These are phyloP conservation scores for Pichia thaimueangensis DNA, from an alignment of 805 yeast genomes.

Conservation along the genomic window DNA sequence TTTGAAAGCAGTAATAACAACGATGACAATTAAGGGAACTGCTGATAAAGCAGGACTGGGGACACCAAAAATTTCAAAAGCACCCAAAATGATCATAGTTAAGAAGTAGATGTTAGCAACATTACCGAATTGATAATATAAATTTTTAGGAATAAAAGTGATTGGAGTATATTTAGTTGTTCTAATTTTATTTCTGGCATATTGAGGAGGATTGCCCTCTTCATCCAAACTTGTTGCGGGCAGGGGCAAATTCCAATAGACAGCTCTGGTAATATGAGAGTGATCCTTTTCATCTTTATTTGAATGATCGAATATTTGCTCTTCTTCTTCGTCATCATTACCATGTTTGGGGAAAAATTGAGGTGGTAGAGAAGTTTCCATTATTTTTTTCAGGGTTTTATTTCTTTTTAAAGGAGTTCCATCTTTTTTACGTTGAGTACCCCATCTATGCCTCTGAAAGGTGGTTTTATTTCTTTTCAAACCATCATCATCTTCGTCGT, in stretches of 20 bases:
- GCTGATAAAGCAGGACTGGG: slow-evolving; percentile 69
- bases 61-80: slow-evolving; percentile 72
- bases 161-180: slow-evolving; percentile 94
- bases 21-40: slow-evolving; percentile 76
- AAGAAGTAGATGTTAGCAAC: slow-evolving; percentile 89
- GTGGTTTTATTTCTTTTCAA: slow-evolving; percentile 32
- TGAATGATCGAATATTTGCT: slow-evolving; percentile 27
- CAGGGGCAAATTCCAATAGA: slow-evolving; percentile 53
- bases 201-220: slow-evolving; percentile 52
- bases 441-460: slow-evolving; percentile 83
- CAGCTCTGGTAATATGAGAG: slow-evolving; percentile 34
- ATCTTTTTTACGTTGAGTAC: slow-evolving; percentile 72
- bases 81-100: slow-evolving; percentile 72
- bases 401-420: slow-evolving; percentile 61
- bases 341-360: slow-evolving; percentile 17
- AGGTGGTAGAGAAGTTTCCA: slow-evolving; percentile 18
- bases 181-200: slow-evolving; percentile 86
- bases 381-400: slow-evolving; percentile 41
- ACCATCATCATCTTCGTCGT: slow-evolving; percentile 4
- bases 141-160: slow-evolving; percentile 80
- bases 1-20: slow-evolving; percentile 64
- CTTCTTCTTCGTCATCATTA: slow-evolving; percentile 20
- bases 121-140: slow-evolving; percentile 73
- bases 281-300: slow-evolving; percentile 24
- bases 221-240: slow-evolving; percentile 51